A percentile compares a stretch with the other conserved stretches of the same genome.
phyloP scores from a whole-genome alignment of 1,139 yeast species.

The Kluyveromyces sp. region DNA sequence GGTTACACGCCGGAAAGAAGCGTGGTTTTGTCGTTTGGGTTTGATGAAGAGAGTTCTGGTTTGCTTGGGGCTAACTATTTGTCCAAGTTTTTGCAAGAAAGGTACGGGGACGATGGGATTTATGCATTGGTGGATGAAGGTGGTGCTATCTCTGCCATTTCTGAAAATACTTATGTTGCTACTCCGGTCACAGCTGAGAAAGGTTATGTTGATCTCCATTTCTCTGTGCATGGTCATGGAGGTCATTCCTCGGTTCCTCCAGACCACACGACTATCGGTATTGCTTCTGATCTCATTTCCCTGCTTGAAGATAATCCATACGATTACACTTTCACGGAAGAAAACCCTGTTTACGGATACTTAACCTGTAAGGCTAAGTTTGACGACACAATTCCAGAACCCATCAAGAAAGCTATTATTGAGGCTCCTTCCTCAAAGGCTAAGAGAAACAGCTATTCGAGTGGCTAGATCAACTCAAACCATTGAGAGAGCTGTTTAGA shows the following conservation, averaged over 20 bases:
- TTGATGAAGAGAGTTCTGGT: conserved; percentile 68
- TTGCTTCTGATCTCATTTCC: conserved; percentile 46
- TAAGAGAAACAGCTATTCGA: conserved; percentile 17
- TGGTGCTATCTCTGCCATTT: conserved; percentile 32
- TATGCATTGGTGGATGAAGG: conserved; percentile 65
- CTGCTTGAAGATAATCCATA: conserved; percentile 46
- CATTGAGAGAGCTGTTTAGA: conserved; percentile 36
- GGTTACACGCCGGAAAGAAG: conserved; percentile 50
- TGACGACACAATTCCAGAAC: conserved; percentile 14
- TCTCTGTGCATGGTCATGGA: conserved; percentile 50
- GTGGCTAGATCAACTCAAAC: conserved; percentile 24
- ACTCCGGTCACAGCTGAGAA: conserved; percentile 60
- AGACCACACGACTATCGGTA: conserved; percentile 68
- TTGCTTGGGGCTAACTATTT: conserved; percentile 45
- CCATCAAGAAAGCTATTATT: conserved; percentile 17
- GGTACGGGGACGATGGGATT: conserved; percentile 49
- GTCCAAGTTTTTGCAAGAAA: conserved; percentile 36
- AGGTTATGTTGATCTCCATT: conserved; percentile 47
- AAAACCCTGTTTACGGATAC: conserved; percentile 42
- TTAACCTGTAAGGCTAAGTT: conserved; percentile 41
- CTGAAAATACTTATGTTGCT: conserved; percentile 43
- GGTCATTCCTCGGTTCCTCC: conserved; percentile 75
- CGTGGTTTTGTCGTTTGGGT: conserved; percentile 54
- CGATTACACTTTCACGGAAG: conserved; percentile 35
- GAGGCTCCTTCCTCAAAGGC: conserved; percentile 17